Conservation (phyloP, 768 basidiomycete species). For the Kwoniella heveanensis region DNA sequence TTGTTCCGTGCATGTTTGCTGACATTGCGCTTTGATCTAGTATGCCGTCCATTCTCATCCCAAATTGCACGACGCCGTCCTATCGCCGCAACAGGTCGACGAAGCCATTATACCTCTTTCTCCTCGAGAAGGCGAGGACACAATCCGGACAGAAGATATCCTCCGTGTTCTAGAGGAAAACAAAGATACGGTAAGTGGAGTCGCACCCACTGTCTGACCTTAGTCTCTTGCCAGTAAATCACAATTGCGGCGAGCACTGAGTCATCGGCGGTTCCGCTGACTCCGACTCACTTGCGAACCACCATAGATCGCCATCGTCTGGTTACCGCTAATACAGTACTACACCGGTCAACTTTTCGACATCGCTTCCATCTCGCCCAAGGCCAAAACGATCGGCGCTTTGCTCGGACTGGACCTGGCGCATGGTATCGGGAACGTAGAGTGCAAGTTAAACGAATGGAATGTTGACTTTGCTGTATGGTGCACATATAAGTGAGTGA, state of each 20-base stretch:
- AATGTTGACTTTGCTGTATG: conserved; percentile 95
- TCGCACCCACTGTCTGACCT: not conserved
- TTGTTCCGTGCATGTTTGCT: too few species aligned
- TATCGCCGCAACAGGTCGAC: conserved; percentile 53
- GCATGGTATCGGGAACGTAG: conserved; percentile 92
- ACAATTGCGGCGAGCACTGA: too few species aligned
- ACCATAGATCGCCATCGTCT: conserved; percentile 77
- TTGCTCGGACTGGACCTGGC: conserved; percentile 96
- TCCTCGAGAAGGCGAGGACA: conserved; percentile 81
- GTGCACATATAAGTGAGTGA: conserved; percentile 79
- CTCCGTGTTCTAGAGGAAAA: conserved; percentile 68
- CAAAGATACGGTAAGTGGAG: conserved; percentile 49
- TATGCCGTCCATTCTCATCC: conserved; percentile 97
- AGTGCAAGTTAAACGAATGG: conserved; percentile 87
- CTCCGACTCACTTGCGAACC: too few species aligned
- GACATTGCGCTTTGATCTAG: too few species aligned
- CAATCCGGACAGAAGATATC: conserved; percentile 86
- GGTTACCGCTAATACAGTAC: conserved; percentile 93
- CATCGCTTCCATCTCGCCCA: conserved; percentile 77
- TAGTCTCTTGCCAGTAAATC: too few species aligned
- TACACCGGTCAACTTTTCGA: conserved; percentile 96
- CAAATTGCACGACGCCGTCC: conserved; percentile 73
- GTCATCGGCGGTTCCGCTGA: too few species aligned
- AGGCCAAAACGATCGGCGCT: conserved; percentile 83
- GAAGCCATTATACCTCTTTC: conserved; percentile 74